Conservation (phyloP, 2,329 filamentous ascomycete genomes). For the Calycina marina region DNA sequence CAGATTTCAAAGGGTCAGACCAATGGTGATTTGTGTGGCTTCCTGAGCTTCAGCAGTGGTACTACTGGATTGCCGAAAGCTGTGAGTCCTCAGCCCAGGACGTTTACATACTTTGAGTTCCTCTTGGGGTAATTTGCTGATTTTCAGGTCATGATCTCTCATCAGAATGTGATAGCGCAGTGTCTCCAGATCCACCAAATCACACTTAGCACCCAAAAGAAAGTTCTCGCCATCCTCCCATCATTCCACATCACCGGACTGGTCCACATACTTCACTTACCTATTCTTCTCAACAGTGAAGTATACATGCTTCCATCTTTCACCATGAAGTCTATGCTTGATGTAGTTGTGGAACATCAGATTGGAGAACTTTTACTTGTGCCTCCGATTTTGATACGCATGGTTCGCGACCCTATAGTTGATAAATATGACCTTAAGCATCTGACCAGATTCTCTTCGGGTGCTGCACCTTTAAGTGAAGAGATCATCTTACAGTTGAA, state of each 20-base stretch:
- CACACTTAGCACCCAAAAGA: conserved; percentile 40
- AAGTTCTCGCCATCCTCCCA: conserved; percentile 51
- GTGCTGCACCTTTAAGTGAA: conserved; percentile 32
- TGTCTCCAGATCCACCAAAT: conserved; percentile 41
- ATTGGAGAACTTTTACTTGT: conserved; percentile 55
- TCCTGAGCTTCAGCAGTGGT: conserved; percentile 30
- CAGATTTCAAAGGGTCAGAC: conserved; percentile 35
- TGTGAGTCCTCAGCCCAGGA: conserved; percentile 18
- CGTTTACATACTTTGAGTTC: too few species aligned
- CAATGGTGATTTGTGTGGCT: conserved; percentile 39
- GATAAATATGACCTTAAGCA: conserved; percentile 39
- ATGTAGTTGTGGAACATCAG: conserved; percentile 47
- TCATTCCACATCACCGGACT: conserved; percentile 45
- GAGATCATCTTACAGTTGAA: conserved; percentile 25
- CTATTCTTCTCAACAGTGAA: conserved; percentile 47
- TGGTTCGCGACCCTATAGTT: conserved; percentile 25
- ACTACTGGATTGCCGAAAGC: conserved; percentile 45
- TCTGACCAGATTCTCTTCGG: conserved; percentile 27
- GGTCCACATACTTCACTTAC: conserved; percentile 47
- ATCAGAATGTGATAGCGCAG: conserved; percentile 24
- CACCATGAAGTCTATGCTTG: conserved; percentile 43
- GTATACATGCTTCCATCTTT: conserved; percentile 51
- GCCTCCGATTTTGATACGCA: conserved; percentile 58
- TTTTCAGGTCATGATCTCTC: conserved; percentile 22
- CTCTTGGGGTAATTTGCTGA: too few species aligned